A percentile compares a stretch with the other conserved stretches of the same genome.
These are phyloP conservation scores for Polytrichum formosum DNA, from an alignment of 225 moss, liverwort and hornwort species.

Conservation along the genomic window DNA sequence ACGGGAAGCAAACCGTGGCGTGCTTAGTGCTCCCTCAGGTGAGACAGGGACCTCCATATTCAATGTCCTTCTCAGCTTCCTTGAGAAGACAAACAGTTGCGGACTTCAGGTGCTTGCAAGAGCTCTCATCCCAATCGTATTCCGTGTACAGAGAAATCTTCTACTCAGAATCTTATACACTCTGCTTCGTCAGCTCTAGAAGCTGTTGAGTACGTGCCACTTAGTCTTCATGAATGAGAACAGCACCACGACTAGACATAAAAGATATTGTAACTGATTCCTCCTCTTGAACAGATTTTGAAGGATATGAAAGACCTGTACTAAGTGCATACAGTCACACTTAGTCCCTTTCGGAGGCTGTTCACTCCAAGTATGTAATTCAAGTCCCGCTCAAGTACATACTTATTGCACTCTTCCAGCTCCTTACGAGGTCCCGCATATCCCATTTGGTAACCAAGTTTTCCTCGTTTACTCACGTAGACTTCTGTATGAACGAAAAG, in stretches of 20 bases:
- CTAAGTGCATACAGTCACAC: neutral
- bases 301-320: neutral
- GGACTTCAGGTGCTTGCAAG: neutral
- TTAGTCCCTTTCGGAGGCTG: constrained; percentile 1
- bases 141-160: neutral
- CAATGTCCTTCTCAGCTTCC: neutral
- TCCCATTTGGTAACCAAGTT: too few species aligned
- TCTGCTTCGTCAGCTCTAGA: neutral
- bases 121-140: neutral
- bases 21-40: constrained; percentile 25
- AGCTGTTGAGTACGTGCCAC: too few species aligned
- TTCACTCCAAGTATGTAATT: too few species aligned
- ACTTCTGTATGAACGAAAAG: too few species aligned
- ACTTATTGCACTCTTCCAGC: too few species aligned
- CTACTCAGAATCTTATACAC: neutral
- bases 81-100: neutral
- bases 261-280: neutral
- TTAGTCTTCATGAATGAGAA: neutral
- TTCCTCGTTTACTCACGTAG: too few species aligned
- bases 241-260: neutral
- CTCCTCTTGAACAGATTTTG: neutral
- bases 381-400: too few species aligned
- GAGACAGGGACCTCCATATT: constrained; percentile 3
- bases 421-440: too few species aligned
- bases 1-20: constrained; percentile 14